Evolutionary conservation across 148 eudicot species (phyloP).

Genomic region (Drosera capensis): DNA sequence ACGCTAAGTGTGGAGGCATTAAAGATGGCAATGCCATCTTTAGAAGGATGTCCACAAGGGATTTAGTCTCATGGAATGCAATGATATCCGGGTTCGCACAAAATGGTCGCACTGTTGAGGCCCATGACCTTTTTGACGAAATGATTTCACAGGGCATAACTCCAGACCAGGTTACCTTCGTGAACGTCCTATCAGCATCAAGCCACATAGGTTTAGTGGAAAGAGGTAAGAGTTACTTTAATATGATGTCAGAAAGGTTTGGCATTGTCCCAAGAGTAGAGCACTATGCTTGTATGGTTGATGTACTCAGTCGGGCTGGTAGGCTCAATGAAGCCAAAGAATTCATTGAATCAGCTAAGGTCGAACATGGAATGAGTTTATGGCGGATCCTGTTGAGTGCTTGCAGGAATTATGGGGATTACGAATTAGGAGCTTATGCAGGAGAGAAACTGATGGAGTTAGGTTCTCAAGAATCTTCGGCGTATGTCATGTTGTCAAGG

Average conservation of each 20-base stretch:
- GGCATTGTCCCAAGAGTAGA: slow-evolving; percentile 29
- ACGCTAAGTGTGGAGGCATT: slow-evolving; percentile 49
- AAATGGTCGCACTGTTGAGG: slow-evolving; percentile 38
- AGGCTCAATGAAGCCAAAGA: slow-evolving; percentile 41
- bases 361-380: slow-evolving; percentile 45
- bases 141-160: slow-evolving; percentile 30
- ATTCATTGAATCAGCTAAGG: slow-evolving; percentile 28
- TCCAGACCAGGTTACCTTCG: slow-evolving; percentile 50
- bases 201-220: slow-evolving; percentile 55
- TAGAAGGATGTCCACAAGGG: slow-evolving; percentile 28
- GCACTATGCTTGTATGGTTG: slow-evolving; percentile 61
- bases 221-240: slow-evolving; percentile 31
- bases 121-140: slow-evolving; percentile 39
- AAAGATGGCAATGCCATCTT: slow-evolving; percentile 31
- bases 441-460: slow-evolving; percentile 50
- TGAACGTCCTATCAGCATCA: slow-evolving; percentile 46
- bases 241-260: slow-evolving; percentile 26
- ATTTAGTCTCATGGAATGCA: slow-evolving; percentile 45
- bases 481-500: slow-evolving; percentile 40
- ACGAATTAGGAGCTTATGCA: slow-evolving; percentile 57
- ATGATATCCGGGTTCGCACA: slow-evolving; percentile 62
- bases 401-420: slow-evolving; percentile 30
- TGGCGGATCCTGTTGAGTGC: slow-evolving; percentile 52
- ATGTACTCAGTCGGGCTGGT: slow-evolving; percentile 50
- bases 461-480: slow-evolving; percentile 55